phyloP scores from a whole-genome alignment of 164 flowering plant species.

The Magnolia sinica region DNA sequence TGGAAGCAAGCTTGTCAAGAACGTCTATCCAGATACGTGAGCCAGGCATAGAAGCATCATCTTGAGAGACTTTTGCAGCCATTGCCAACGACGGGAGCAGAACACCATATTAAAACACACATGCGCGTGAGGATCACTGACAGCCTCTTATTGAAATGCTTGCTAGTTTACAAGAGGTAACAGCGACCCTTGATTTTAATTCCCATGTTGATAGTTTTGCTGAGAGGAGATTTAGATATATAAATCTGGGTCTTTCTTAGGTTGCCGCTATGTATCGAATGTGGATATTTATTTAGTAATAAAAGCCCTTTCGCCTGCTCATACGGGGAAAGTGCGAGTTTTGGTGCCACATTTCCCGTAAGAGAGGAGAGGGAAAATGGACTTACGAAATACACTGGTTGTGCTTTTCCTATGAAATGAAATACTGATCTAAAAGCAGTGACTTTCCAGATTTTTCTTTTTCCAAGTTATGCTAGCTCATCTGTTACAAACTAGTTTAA shows the following conservation, averaged over 20 bases:
- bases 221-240: not conserved
- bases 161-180: not conserved
- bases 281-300: not conserved
- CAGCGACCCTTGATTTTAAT: not conserved
- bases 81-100: not conserved
- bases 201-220: not conserved
- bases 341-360: not conserved
- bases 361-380: not conserved
- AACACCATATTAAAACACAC: not conserved
- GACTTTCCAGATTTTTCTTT: too few species aligned
- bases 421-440: too few species aligned
- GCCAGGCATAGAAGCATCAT: slow-evolving; percentile 32
- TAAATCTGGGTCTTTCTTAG: not conserved
- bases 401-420: too few species aligned
- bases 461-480: too few species aligned
- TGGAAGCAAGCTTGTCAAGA: slow-evolving; percentile 78
- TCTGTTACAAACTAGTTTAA: too few species aligned
- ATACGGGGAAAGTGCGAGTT: not conserved
- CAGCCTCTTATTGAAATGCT: not conserved
- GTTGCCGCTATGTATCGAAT: not conserved
- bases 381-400: too few species aligned
- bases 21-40: slow-evolving; percentile 65
- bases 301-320: not conserved
- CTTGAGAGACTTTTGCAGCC: slow-evolving; percentile 4
- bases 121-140: not conserved